Percentiles rank a stretch among this genome's conserved stretches.
These are phyloP conservation scores for Trichosporon sp. DNA, from an alignment of 1,284 basidiomycete species.

Conservation along the genomic window DNA sequence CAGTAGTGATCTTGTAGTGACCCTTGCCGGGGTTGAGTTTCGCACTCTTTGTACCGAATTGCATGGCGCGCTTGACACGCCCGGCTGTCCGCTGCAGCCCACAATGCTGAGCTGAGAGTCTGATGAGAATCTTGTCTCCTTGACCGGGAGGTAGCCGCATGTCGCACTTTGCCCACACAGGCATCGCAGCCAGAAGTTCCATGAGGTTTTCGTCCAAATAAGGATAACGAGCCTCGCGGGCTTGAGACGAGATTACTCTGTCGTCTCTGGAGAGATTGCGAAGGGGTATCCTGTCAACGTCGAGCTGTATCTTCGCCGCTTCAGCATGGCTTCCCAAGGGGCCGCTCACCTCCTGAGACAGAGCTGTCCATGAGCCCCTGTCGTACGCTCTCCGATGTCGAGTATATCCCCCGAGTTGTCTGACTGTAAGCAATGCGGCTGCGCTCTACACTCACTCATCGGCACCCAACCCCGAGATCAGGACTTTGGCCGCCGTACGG, in stretches of 20 bases:
- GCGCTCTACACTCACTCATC: conserved; percentile 59
- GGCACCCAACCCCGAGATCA: conserved; percentile 87
- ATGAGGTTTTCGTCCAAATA: conserved; percentile 78
- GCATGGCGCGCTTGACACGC: conserved; percentile 89
- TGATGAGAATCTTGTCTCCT: conserved; percentile 82
- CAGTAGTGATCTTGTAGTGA: background rate
- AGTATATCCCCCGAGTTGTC: conserved; percentile 83
- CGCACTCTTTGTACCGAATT: conserved; percentile 90
- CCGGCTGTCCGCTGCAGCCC: conserved; percentile 64
- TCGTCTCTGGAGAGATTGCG: conserved; percentile 93
- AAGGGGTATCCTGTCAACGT: conserved; percentile 80
- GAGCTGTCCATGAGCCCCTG: conserved; percentile 61
- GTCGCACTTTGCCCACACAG: conserved; percentile 75
- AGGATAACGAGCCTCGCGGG: conserved; percentile 83
- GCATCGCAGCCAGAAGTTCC: conserved; percentile 64
- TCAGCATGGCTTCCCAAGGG: background rate
- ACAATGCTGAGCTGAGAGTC: conserved; percentile 61
- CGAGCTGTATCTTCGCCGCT: conserved; percentile 69
- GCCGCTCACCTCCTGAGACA: conserved; percentile 67
- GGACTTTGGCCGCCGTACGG: conserved; percentile 67
- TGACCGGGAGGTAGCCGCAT: conserved; percentile 52
- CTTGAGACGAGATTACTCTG: conserved; percentile 78
- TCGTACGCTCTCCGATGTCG: conserved; percentile 76
- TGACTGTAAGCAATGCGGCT: conserved; percentile 14
- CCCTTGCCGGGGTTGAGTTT: conserved; percentile 54